Conservation (phyloP, 2,329 filamentous ascomycete species). For the Domatiomyces catenatus region DNA sequence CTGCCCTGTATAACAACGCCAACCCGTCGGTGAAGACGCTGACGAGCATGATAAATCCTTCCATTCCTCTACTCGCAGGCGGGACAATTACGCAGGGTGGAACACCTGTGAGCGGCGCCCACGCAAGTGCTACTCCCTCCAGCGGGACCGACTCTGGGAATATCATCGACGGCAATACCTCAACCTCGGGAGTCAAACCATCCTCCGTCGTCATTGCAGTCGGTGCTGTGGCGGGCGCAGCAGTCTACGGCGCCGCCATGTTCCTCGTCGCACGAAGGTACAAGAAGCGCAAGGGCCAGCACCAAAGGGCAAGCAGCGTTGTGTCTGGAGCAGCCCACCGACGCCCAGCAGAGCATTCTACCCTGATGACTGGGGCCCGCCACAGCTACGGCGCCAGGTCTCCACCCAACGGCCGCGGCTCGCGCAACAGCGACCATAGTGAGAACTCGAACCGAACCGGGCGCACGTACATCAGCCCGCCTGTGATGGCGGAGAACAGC, state of each 20-base stretch:
- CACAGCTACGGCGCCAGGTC: constrained; percentile 30
- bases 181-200: constrained; percentile 22
- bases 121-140: constrained; percentile 31
- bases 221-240: constrained; percentile 61
- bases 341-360: constrained; percentile 24
- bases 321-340: constrained; percentile 37
- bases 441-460: constrained; percentile 33
- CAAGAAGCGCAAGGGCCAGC: constrained; percentile 66
- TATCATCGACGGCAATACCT: constrained; percentile 16
- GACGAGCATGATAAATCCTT: constrained; percentile 67
- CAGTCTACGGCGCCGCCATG: constrained; percentile 87
- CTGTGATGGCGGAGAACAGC: constrained; percentile 85
- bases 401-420: constrained; percentile 25
- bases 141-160: constrained; percentile 31
- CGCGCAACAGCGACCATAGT: constrained; percentile 53
- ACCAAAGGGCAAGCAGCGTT: constrained; percentile 63
- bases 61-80: constrained; percentile 52
- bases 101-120: constrained; percentile 22
- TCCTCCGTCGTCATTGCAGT: constrained; percentile 53
- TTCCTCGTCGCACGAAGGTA: constrained; percentile 82
- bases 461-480: constrained; percentile 65
- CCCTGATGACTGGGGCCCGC: constrained; percentile 39
- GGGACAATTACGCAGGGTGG: constrained; percentile 27
- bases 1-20: constrained; percentile 58
- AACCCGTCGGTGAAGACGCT: constrained; percentile 53